Percentiles rank a stretch among this genome's conserved stretches.
phyloP scores from a whole-genome alignment of 108 stramenopile species.

The Nannochloropsis oceanica region DNA sequence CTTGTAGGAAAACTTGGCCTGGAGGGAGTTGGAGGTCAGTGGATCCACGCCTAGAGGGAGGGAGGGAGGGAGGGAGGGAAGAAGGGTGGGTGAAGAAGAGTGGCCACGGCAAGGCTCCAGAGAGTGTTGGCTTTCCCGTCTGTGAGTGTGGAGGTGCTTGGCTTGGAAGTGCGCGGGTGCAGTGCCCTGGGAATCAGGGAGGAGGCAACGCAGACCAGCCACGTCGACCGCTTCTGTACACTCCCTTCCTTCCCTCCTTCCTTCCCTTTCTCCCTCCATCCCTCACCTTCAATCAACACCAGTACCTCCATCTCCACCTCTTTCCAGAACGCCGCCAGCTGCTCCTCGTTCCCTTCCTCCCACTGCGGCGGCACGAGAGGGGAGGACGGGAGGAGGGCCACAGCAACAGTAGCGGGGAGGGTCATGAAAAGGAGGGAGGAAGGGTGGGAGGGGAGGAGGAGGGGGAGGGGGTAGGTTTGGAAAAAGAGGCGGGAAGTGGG shows the following conservation, averaged over 20 bases:
- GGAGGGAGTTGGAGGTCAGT: not conserved
- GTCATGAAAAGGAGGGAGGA: not conserved
- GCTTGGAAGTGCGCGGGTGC: too few relatives aligned
- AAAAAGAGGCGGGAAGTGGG: not conserved
- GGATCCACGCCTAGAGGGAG: not conserved
- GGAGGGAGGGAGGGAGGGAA: not conserved
- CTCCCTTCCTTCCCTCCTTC: not conserved
- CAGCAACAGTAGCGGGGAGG: not conserved
- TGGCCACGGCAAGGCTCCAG: too few relatives aligned
- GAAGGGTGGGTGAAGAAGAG: not conserved
- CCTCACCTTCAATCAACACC: not conserved
- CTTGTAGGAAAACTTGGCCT: not conserved
- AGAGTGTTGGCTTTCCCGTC: too few relatives aligned
- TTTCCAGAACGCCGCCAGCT: not conserved
- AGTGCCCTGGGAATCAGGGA: too few relatives aligned
- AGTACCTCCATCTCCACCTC: not conserved
- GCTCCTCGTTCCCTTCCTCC: not conserved
- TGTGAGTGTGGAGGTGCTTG: too few relatives aligned
- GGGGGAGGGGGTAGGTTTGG: not conserved
- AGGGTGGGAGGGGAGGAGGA: not conserved
- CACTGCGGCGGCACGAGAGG: not conserved
- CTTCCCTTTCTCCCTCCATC: not conserved
- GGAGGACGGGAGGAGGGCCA: not conserved
- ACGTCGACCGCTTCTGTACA: not conserved
- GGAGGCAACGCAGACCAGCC: too few relatives aligned